Evolutionary conservation across 257 asterid genomes (phyloP).

Genomic region (Primulina huaijiensis): DNA sequence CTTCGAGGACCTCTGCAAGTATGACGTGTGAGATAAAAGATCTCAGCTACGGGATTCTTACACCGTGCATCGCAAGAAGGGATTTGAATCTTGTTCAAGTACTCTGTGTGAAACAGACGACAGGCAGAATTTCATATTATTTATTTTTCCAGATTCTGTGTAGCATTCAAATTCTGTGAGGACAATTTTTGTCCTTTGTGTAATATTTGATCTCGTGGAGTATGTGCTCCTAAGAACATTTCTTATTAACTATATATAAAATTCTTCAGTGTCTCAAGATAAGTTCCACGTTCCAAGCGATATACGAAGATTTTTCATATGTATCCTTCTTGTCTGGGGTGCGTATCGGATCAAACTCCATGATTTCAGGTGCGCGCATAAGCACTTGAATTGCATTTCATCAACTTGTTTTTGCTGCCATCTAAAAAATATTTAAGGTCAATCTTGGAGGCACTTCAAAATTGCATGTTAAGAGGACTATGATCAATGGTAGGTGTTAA

Average conservation of each 20-base stretch:
- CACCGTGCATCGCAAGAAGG: neutral
- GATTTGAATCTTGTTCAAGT: neutral
- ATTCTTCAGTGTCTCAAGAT: neutral
- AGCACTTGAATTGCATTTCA: neutral
- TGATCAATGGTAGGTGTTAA: too few species aligned
- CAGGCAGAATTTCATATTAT: neutral
- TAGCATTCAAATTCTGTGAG: neutral
- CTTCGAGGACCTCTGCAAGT: slow-evolving; percentile 87
- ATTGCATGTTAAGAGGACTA: too few species aligned
- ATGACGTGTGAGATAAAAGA: slow-evolving; percentile 17
- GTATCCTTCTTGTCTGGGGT: too few species aligned
- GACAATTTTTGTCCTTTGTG: neutral
- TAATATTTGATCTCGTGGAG: neutral
- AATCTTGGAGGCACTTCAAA: too few species aligned
- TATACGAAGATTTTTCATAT: too few species aligned
- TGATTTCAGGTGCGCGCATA: neutral
- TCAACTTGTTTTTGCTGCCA: neutral
- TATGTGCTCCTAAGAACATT: neutral
- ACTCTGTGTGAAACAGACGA: neutral
- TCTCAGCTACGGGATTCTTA: neutral
- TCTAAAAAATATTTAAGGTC: neutral
- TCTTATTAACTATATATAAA: neutral
- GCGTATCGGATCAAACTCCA: neutral
- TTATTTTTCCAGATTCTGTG: neutral
- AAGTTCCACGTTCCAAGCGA: neutral